Percentiles rank a stretch among this genome's conserved stretches.
phyloP scores from a whole-genome alignment of 805 yeast genomes.

The Komagataella phaffii region DNA sequence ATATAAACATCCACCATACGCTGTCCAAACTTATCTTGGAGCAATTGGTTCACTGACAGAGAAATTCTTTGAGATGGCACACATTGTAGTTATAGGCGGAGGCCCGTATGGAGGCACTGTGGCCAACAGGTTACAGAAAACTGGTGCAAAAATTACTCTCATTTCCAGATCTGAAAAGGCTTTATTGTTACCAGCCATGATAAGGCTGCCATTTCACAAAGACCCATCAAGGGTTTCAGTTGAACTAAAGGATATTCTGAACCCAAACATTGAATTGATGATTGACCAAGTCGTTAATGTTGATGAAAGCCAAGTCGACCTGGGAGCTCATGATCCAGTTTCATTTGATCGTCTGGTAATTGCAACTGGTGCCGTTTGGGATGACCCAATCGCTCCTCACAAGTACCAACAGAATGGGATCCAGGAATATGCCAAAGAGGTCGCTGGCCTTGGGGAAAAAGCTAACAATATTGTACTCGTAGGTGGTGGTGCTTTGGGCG shows the following conservation, averaged over 20 bases:
- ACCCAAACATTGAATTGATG: constrained; percentile 9
- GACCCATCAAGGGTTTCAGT: constrained; percentile 2
- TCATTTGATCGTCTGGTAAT: constrained; percentile 13
- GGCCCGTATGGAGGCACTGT: constrained; percentile 5
- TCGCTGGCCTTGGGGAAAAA: constrained; percentile 6
- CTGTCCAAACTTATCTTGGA: too few species aligned
- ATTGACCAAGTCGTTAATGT: constrained; percentile 10
- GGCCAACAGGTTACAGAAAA: constrained; percentile 3
- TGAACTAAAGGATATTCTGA: constrained; percentile 9
- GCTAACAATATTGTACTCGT: constrained; percentile 15
- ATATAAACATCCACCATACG: too few species aligned
- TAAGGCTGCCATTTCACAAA: constrained; percentile 5
- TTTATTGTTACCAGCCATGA: constrained; percentile 6
- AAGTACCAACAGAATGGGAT: background rate
- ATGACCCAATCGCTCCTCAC: constrained; percentile 10
- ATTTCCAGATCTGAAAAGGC: constrained; percentile 6
- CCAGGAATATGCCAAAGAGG: constrained; percentile 5
- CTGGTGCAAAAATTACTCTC: constrained; percentile 4
- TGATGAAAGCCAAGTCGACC: constrained; percentile 6
- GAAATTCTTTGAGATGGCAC: background rate
- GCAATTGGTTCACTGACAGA: too few species aligned
- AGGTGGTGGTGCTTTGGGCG: constrained; percentile 20
- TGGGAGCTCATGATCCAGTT: constrained; percentile 4
- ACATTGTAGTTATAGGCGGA: constrained; percentile 6
- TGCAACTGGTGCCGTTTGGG: constrained; percentile 18